A percentile compares a stretch with the other conserved stretches of the same genome.
phyloP scores from a whole-genome alignment of 2,329 filamentous ascomycete species.

The Pseudogymnoascus sp. region DNA sequence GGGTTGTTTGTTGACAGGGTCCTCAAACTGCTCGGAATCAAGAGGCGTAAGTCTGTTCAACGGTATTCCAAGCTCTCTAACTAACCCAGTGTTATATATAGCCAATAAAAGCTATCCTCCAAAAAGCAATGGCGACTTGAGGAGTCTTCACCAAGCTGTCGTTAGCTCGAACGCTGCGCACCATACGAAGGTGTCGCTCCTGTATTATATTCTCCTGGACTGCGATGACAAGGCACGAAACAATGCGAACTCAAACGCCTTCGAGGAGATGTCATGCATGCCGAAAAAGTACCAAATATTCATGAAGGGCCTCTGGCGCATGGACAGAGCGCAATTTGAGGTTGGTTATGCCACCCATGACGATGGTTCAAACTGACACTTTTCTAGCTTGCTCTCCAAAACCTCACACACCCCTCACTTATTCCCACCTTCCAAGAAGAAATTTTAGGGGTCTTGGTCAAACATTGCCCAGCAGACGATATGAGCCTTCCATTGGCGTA shows the following conservation, averaged over 20 bases:
- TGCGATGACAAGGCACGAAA: slow-evolving; percentile 48
- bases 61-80: neutral
- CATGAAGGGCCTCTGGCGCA: slow-evolving; percentile 73
- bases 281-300: slow-evolving; percentile 72
- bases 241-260: slow-evolving; percentile 43
- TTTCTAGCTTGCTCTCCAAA: slow-evolving; percentile 57
- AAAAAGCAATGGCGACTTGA: slow-evolving; percentile 58
- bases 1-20: slow-evolving; percentile 78
- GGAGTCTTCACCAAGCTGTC: slow-evolving; percentile 63
- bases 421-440: slow-evolving; percentile 78
- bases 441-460: slow-evolving; percentile 63
- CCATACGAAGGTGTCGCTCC: slow-evolving; percentile 73
- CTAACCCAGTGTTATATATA: slow-evolving; percentile 27
- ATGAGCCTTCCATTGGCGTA: slow-evolving; percentile 66
- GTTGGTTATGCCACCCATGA: slow-evolving; percentile 32
- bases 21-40: slow-evolving; percentile 60
- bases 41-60: slow-evolving; percentile 48
- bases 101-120: slow-evolving; percentile 66
- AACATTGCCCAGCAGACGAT: slow-evolving; percentile 51
- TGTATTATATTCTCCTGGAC: slow-evolving; percentile 80
- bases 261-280: slow-evolving; percentile 57
- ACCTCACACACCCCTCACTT: slow-evolving; percentile 71
- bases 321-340: slow-evolving; percentile 65
- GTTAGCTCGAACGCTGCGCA: slow-evolving; percentile 55
- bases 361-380: slow-evolving; percentile 21